Conservation (phyloP, 2,329 filamentous ascomycete species). For the Arthroderma sp. region DNA sequence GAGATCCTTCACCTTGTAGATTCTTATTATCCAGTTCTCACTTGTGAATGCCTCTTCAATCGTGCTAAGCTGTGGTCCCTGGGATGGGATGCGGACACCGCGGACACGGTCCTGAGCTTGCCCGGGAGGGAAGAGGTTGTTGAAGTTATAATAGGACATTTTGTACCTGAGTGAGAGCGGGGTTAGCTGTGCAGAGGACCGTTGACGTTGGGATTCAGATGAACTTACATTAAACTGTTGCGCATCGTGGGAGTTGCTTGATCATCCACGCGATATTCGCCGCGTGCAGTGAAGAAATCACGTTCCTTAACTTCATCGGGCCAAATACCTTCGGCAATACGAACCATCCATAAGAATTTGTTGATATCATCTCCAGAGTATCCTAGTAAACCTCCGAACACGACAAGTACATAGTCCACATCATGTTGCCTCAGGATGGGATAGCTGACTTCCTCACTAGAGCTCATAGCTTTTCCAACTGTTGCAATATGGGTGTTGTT, state of each 20-base stretch:
- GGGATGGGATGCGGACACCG: constrained; percentile 63
- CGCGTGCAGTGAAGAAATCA: constrained; percentile 83
- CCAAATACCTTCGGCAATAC: constrained; percentile 98
- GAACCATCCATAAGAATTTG: constrained; percentile 99
- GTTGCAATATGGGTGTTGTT: constrained; percentile 99
- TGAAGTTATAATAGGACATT: constrained; percentile 99
- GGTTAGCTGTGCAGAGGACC: neutral
- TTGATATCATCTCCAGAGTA: constrained; percentile 99
- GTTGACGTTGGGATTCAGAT: neutral
- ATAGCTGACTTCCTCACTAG: constrained; percentile 93
- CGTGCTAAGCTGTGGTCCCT: constrained; percentile 73
- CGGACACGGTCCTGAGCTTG: constrained; percentile 87
- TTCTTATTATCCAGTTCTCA: constrained; percentile 99
- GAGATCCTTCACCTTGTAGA: constrained; percentile 99
- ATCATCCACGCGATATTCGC: constrained; percentile 92
- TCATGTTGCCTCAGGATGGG: constrained; percentile 97
- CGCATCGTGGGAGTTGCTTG: constrained; percentile 93
- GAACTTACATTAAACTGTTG: constrained; percentile 89
- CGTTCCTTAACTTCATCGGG: constrained; percentile 98
- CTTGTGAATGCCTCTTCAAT: constrained; percentile 96
- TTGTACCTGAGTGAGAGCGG: constrained; percentile 64
- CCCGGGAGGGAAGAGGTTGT: constrained; percentile 77
- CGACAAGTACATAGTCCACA: constrained; percentile 95
- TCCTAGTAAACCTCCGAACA: constrained; percentile 88
- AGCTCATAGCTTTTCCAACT: constrained; percentile 98